Percentiles rank a stretch among this genome's conserved stretches.
Evolutionary conservation across 345 rosid genomes (phyloP).

Genomic region (Lepidium aucheri): DNA sequence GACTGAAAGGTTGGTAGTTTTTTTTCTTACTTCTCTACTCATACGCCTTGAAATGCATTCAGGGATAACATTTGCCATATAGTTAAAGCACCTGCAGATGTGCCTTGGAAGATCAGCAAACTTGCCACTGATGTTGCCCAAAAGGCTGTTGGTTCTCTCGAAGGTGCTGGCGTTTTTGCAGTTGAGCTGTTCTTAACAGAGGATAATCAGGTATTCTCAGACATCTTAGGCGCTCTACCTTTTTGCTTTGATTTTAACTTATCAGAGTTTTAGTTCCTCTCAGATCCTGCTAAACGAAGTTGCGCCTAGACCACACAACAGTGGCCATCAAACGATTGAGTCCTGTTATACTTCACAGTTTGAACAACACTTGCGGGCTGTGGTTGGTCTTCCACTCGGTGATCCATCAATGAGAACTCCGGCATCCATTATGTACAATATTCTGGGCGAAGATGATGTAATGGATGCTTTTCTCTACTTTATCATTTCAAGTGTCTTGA

Average conservation of each 20-base stretch:
- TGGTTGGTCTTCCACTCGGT: slow-evolving; percentile 90
- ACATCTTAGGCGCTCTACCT: not conserved
- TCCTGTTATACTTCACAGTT: slow-evolving; percentile 89
- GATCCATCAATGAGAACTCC: slow-evolving; percentile 97
- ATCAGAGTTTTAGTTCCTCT: slow-evolving; percentile 14
- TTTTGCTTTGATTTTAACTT: not conserved
- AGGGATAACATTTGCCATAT: slow-evolving; percentile 97
- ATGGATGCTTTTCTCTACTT: not conserved
- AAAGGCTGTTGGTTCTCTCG: slow-evolving; percentile 72
- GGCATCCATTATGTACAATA: slow-evolving; percentile 78
- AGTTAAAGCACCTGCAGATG: slow-evolving; percentile 84
- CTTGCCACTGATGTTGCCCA: slow-evolving; percentile 77
- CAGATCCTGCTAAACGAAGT: slow-evolving; percentile 93
- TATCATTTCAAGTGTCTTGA: not conserved
- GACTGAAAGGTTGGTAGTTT: not conserved
- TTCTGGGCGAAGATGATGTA: slow-evolving; percentile 94
- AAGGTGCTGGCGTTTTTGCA: slow-evolving; percentile 96
- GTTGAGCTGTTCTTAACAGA: slow-evolving; percentile 84
- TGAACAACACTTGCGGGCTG: slow-evolving; percentile 91
- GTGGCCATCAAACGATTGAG: slow-evolving; percentile 98
- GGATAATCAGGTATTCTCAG: slow-evolving; percentile 61
- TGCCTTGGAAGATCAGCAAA: slow-evolving; percentile 74
- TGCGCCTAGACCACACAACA: slow-evolving; percentile 96
- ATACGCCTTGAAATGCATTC: slow-evolving; percentile 16
- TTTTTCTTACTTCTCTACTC: not conserved